Base-by-base conservation (phyloP, 164 flowering plant genomes). In the Buxus sempervirens region DNA sequence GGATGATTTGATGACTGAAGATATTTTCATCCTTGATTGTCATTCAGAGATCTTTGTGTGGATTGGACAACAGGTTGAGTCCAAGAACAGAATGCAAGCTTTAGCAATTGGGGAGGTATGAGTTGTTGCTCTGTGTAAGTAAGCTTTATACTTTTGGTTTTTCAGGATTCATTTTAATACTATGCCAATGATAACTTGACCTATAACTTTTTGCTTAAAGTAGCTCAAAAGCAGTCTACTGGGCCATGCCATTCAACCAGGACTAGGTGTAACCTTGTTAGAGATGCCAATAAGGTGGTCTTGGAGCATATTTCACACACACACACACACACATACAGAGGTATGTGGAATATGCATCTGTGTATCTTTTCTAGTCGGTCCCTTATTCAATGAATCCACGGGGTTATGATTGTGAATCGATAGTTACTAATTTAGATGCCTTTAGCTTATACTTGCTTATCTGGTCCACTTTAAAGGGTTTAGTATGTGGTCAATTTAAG, bases 1-100 rank as follows among this genome's bases (percentile, higher is more conserved):
- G 75, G 99, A 96, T 70, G 99, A 96, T 84, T 75, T 96, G 84
- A 93, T 93, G 98, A 91, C 99, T 5, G 99, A 96, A 84, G 99
- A 96, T 79, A 80, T 87, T 65, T 93, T 84, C 73, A 83, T 96
- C 76, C 73, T 96, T 70, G 98, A 96, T 79, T 87, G 90, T 77
- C 95, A 87, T 72, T 87, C 95, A 0, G 97, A 90, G 55, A 82
- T 96, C 58, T 96, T 82, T 80, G 89, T 96, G 32, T 96, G 99
- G 99, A 82, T 96, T 49, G 99, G 99, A 59, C 91, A 93, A 73
- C 88, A 86, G 70, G 93, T 90, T 60, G 93, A 87, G 38, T 54
- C 90, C 58, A 90, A 88, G 77, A 82, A 54, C 49, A 88, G 75
- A 78, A 51, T 75, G 76, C 85, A 90, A 42, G 93, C 97, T 63